Evolutionary conservation across 1,284 basidiomycete species (phyloP).

Genomic region (Marasmius oreades): DNA sequence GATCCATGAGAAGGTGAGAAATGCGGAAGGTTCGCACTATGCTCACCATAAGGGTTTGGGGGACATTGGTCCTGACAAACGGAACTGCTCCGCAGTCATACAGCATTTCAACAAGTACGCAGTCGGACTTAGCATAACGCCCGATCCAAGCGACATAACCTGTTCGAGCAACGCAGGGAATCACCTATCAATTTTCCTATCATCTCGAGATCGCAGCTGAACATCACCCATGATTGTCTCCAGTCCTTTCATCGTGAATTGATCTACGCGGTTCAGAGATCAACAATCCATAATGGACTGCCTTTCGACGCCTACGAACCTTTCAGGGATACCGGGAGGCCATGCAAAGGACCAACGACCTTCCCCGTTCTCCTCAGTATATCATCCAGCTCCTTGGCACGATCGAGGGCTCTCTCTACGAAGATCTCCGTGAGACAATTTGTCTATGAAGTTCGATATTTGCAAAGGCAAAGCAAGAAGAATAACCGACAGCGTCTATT

Average conservation of each 20-base stretch:
- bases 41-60: slow-evolving; percentile 62
- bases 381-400: slow-evolving; percentile 54
- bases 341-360: slow-evolving; percentile 57
- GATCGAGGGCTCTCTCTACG: slow-evolving; percentile 51
- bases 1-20: slow-evolving; percentile 25
- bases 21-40: slow-evolving; percentile 17
- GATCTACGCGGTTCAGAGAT: slow-evolving; percentile 32
- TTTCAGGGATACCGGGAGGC: slow-evolving; percentile 60
- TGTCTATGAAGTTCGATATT: slow-evolving; percentile 25
- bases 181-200: neutral
- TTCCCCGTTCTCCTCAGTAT: slow-evolving; percentile 44
- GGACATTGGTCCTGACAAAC: slow-evolving; percentile 70
- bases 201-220: neutral
- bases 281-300: neutral
- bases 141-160: slow-evolving; percentile 71
- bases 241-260: slow-evolving; percentile 56
- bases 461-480: neutral
- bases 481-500: neutral
- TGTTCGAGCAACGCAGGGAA: slow-evolving; percentile 25
- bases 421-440: slow-evolving; percentile 69
- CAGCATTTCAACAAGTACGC: slow-evolving; percentile 58
- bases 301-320: slow-evolving; percentile 16
- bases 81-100: slow-evolving; percentile 61
- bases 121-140: slow-evolving; percentile 47
- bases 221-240: slow-evolving; percentile 58